Base-by-base conservation (phyloP, 2,329 filamentous ascomycete genomes). In the Aspergillus nomiae region DNA sequence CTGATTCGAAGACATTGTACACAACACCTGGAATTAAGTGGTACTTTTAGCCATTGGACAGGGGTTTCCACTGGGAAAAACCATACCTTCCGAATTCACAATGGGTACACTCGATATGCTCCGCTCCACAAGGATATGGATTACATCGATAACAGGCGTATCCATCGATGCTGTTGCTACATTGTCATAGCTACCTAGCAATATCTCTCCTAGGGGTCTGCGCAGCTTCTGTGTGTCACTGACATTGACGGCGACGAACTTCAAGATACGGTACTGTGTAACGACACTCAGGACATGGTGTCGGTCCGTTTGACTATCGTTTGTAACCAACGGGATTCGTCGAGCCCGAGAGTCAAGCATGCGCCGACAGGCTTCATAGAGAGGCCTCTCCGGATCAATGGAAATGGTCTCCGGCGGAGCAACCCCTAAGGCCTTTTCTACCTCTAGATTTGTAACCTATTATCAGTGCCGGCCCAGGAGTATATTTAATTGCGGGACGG, bases 41-140 rank as follows among this genome's bases (percentile, higher is more conserved):
- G 16, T 19, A 1, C 24, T 51, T 51, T 51, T 51, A 51, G 48
- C 14, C 8, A 8, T 26, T 21, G 24, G 30, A n/a, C 4, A 32
- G 14, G 24, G 14, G 45, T n/a, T 26, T 26, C 5, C 16, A 14
- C 19, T 32, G 1, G 32, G 41, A 10, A 28, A n/a, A 19, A 6
- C 26, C 60, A 63, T 76, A 86, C 78, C 87, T 82, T 92, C 87
- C 56, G 86, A 86, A 72, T 98, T 95, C 60, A 99, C 82, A 61
- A 99, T 95, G 11, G 95, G 95, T 41, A 99, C 91, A 72, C 93
- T 96, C 48, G 92, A 97, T 72, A 99, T 98, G 78, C 92, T 97
- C 77, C 91, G 86, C 77, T 92, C 89, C 58, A 99, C 95, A 84
- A 99, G 90, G 78, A 92, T 86, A 74, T 97, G 92, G 65, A 99